Conservation (phyloP, 2,329 filamentous ascomycete genomes). For the Massarina eburnea region DNA sequence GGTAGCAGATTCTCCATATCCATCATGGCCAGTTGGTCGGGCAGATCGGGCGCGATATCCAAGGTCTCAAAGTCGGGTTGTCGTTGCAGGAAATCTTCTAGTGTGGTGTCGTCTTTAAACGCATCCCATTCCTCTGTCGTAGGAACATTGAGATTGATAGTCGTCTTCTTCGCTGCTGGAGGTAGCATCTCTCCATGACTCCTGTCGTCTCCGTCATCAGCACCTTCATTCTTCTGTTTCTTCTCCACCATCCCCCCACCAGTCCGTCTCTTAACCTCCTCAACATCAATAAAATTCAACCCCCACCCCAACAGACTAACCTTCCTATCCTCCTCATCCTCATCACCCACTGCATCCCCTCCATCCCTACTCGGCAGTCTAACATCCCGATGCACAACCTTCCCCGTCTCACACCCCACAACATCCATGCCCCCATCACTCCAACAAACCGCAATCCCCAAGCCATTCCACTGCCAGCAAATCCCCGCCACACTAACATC, state of each 20-base stretch:
- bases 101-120: constrained; percentile 32
- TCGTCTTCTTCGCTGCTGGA: constrained; percentile 9
- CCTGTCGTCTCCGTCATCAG: constrained; percentile 3
- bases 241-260: constrained; percentile 16
- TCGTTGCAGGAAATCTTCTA: constrained; percentile 45
- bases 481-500: constrained; percentile 39
- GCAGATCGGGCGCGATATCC: constrained; percentile 41
- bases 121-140: constrained; percentile 39
- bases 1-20: constrained; percentile 42
- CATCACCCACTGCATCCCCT: background rate
- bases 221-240: constrained; percentile 9
- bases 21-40: constrained; percentile 44
- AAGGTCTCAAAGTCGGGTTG: constrained; percentile 36
- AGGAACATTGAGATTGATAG: constrained; percentile 20
- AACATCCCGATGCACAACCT: constrained; percentile 68
- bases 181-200: background rate
- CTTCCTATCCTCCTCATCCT: constrained; percentile 7
- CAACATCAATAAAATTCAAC: constrained; percentile 56
- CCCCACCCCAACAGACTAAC: constrained; percentile 57
- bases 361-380: constrained; percentile 14
- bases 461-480: constrained; percentile 57
- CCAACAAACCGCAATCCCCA: constrained; percentile 80
- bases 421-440: constrained; percentile 77
- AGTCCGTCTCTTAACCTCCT: constrained; percentile 47
- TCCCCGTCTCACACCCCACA: constrained; percentile 77